Conservation (phyloP, 2,329 filamentous ascomycete species). For the Sarocladiaceae sp. region DNA sequence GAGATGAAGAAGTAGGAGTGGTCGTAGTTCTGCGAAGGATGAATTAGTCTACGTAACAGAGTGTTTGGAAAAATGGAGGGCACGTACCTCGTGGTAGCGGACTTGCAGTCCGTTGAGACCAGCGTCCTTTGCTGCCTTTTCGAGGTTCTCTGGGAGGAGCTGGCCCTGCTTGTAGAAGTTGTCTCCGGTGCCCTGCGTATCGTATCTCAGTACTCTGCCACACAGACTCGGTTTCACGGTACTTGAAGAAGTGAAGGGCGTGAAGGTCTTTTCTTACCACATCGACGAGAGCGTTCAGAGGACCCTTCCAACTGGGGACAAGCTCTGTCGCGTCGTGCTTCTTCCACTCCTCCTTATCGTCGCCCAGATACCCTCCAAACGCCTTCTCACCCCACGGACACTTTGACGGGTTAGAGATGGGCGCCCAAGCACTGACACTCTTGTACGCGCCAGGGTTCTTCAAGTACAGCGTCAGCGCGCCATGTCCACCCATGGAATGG, state of each 20-base stretch:
- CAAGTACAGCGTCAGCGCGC: conserved; percentile 84
- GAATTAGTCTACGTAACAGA: not conserved
- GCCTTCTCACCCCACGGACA: conserved; percentile 97
- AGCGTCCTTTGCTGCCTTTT: conserved; percentile 68
- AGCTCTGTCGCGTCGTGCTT: conserved; percentile 90
- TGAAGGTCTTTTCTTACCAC: conserved; percentile 51
- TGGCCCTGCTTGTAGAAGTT: conserved; percentile 95
- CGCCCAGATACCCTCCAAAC: conserved; percentile 83
- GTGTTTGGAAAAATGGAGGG: not conserved
- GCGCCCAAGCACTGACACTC: conserved; percentile 83
- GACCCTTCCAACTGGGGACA: conserved; percentile 62
- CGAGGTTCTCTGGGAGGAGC: conserved; percentile 88
- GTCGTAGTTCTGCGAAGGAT: conserved; percentile 64
- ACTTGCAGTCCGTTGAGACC: conserved; percentile 68
- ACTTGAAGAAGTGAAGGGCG: not conserved
- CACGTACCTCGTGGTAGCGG: conserved; percentile 68
- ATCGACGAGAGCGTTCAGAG: conserved; percentile 75
- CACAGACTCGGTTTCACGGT: not conserved
- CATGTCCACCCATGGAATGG: conserved; percentile 96
- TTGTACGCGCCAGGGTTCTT: conserved; percentile 88
- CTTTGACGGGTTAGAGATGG: conserved; percentile 77
- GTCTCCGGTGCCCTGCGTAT: conserved; percentile 71
- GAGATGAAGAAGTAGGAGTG: conserved; percentile 98
- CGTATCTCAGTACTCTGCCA: too few species aligned
- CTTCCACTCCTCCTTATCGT: conserved; percentile 70